phyloP scores from a whole-genome alignment of 1,284 basidiomycete genomes.

The Pholiota adiposa region DNA sequence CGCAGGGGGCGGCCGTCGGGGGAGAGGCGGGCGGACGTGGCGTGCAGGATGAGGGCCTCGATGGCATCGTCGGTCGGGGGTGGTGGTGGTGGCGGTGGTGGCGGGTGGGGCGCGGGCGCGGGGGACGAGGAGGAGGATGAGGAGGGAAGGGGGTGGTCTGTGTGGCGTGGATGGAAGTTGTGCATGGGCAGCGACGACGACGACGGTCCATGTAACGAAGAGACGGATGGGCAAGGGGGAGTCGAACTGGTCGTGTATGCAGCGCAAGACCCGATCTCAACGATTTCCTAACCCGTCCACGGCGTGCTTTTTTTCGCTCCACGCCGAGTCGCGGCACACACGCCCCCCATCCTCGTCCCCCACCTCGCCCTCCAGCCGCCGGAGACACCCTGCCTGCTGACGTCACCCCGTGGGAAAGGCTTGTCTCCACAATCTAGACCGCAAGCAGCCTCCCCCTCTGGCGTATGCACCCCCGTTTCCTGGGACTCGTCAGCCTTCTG shows the following conservation, averaged over 20 bases:
- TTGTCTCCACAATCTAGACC: not conserved
- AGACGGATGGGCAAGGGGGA: not conserved
- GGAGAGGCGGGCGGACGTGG: conserved; percentile 58
- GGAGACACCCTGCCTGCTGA: not conserved
- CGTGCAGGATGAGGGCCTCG: conserved; percentile 81
- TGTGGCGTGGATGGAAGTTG: not conserved
- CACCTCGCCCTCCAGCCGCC: not conserved
- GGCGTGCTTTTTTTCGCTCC: not conserved
- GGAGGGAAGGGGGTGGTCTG: conserved; percentile 9
- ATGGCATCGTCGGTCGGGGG: conserved; percentile 74
- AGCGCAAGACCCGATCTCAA: not conserved
- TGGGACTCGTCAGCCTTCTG: too few species aligned
- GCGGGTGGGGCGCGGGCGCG: conserved; percentile 23
- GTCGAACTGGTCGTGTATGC: not conserved
- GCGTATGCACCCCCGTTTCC: too few species aligned
- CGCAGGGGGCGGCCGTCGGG: conserved; percentile 55
- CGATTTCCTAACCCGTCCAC: not conserved
- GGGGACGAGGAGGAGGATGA: not conserved
- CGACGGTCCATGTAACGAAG: not conserved
- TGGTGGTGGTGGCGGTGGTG: conserved; percentile 3
- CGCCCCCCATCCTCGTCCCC: not conserved
- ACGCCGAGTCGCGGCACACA: not conserved
- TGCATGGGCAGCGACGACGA: not conserved
- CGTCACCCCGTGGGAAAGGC: not conserved
- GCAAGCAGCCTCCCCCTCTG: too few species aligned